Percentiles rank a stretch among this genome's conserved stretches.
Conservation (phyloP, 768 basidiomycete genomes). For the Termitomyces sp. region DNA sequence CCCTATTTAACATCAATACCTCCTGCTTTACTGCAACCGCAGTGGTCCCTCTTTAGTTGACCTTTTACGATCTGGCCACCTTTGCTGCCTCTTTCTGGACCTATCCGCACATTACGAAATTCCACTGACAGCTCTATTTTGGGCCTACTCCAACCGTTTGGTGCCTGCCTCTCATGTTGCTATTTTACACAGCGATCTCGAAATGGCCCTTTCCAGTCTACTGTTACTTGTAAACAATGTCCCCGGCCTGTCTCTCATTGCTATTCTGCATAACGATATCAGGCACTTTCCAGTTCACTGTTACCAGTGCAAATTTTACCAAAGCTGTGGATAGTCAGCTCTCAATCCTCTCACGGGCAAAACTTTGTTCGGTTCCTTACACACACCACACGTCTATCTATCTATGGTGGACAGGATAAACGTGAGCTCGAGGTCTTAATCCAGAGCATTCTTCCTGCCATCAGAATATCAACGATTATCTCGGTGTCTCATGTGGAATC, state of each 20-base stretch:
- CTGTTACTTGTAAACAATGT: too few relatives aligned
- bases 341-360: neutral
- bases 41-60: neutral
- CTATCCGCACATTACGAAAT: neutral
- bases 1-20: too few relatives aligned
- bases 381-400: neutral
- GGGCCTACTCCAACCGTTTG: neutral
- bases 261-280: too few relatives aligned
- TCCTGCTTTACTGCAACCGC: neutral
- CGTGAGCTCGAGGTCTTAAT: too few relatives aligned
- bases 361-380: neutral
- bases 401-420: neutral
- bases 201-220: neutral
- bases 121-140: neutral
- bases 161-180: neutral
- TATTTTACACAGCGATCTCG: neutral
- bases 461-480: too few relatives aligned
- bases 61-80: neutral
- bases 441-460: too few relatives aligned
- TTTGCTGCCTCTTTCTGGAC: neutral
- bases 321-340: neutral
- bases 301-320: neutral
- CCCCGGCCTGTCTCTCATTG: too few relatives aligned
- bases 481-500: too few relatives aligned
- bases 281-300: neutral